phyloP scores from a whole-genome alignment of 495 filamentous ascomycete genomes.

The Lasiosphaeria hispida region DNA sequence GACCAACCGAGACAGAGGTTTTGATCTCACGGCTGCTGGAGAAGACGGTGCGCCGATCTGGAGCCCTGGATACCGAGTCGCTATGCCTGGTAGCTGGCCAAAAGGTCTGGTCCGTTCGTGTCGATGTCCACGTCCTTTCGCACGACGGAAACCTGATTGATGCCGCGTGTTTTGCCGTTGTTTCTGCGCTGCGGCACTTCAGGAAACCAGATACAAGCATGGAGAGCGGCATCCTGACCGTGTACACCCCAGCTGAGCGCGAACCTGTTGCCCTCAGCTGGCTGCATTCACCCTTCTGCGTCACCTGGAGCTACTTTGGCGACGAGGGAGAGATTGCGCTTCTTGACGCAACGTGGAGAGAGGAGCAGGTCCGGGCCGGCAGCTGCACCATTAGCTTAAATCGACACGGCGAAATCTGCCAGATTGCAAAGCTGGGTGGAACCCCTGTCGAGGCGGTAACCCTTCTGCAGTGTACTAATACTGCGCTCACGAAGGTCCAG shows the following conservation, averaged over 20 bases:
- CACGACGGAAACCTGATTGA: conserved; percentile 88
- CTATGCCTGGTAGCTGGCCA: conserved; percentile 87
- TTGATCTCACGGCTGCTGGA: conserved; percentile 85
- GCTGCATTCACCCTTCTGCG: conserved; percentile 83
- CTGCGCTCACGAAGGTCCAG: conserved; percentile 75
- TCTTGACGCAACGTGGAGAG: conserved; percentile 73
- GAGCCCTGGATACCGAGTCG: conserved; percentile 89
- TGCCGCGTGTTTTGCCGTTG: conserved; percentile 77
- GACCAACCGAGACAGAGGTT: conserved; percentile 76
- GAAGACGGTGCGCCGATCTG: conserved; percentile 86
- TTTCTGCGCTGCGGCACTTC: conserved; percentile 86
- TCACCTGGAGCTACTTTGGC: conserved; percentile 80
- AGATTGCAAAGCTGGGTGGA: conserved; percentile 84
- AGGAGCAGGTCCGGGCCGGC: conserved; percentile 83
- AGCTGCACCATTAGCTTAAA: conserved; percentile 86
- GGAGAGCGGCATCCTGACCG: conserved; percentile 73
- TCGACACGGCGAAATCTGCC: conserved; percentile 84
- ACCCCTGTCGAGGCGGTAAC: conserved; percentile 72
- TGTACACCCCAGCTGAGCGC: conserved; percentile 79
- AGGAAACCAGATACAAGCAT: conserved; percentile 82
- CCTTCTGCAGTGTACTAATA: conserved; percentile 64
- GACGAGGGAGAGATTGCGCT: conserved; percentile 59
- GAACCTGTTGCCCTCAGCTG: conserved; percentile 86
- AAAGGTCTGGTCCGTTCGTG: conserved; percentile 86
- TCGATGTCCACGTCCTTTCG: conserved; percentile 84